phyloP scores from a whole-genome alignment of 1,284 basidiomycete genomes.

The Ustilago hordei region DNA sequence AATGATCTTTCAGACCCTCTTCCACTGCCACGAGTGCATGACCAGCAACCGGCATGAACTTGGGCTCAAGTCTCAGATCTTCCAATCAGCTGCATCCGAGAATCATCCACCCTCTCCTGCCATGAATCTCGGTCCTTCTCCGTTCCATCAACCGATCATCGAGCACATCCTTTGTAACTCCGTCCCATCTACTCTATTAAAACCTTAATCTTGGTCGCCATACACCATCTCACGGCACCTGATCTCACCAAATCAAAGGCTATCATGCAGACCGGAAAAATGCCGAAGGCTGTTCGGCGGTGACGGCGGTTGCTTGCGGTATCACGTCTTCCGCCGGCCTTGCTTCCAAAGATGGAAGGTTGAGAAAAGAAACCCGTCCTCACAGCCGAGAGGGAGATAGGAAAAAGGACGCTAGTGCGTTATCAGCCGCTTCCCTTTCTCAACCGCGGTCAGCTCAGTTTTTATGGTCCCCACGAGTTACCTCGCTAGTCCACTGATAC shows the following conservation, averaged over 20 bases:
- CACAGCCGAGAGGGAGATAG: constrained; percentile 2
- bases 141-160: not conserved
- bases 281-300: not conserved
- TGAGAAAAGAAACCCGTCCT: not conserved
- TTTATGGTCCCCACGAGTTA: not conserved
- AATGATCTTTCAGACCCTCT: not conserved
- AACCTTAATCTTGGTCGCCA: not conserved
- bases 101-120: not conserved
- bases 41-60: not conserved
- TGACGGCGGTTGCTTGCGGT: constrained; percentile 3
- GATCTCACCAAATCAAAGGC: not conserved
- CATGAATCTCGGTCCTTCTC: not conserved
- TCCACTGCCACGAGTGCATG: not conserved
- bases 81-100: constrained; percentile 7
- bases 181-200: not conserved
- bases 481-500: not conserved
- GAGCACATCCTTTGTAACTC: not conserved
- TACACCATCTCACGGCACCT: not conserved
- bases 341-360: constrained; percentile 8
- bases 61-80: not conserved
- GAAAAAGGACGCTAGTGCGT: constrained; percentile 4
- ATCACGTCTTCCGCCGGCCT: constrained; percentile 9
- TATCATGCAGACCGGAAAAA: not conserved
- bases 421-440: not conserved
- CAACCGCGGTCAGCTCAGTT: not conserved